Conservation (phyloP, 139 green algal genomes). For the Coelastrella sp. region DNA sequence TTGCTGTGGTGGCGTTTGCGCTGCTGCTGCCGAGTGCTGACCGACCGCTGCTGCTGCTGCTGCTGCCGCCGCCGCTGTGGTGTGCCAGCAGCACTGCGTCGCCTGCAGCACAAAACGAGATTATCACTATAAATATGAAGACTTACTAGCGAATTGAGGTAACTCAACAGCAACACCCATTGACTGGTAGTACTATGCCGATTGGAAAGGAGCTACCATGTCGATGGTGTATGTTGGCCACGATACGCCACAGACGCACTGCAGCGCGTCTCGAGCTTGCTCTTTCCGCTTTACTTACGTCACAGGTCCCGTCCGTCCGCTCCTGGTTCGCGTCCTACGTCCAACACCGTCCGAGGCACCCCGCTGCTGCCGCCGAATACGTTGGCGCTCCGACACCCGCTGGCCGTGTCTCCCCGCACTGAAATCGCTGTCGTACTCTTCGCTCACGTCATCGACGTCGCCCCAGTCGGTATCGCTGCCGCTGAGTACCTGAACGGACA, state of each 20-base stretch:
- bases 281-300: too few species aligned
- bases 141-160: too few species aligned
- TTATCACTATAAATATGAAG: too few species aligned
- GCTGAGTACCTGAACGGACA: background rate
- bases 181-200: too few species aligned
- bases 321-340: background rate
- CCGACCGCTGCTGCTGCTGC: background rate
- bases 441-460: background rate
- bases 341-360: background rate
- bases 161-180: too few species aligned
- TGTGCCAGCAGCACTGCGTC: background rate
- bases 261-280: too few species aligned
- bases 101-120: background rate
- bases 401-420: background rate
- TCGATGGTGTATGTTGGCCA: too few species aligned
- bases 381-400: background rate
- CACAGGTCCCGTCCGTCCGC: background rate
- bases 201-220: too few species aligned
- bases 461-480: background rate
- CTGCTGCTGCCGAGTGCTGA: background rate
- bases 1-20: background rate
- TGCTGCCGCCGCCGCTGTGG: constrained; percentile 5
- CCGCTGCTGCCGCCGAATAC: background rate
- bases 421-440: background rate
- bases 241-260: too few species aligned